Percentiles rank a stretch among this genome's conserved stretches.
These are phyloP conservation scores for Colletotrichum horii DNA, from an alignment of 2,329 filamentous ascomycete genomes.

Conservation along the genomic window DNA sequence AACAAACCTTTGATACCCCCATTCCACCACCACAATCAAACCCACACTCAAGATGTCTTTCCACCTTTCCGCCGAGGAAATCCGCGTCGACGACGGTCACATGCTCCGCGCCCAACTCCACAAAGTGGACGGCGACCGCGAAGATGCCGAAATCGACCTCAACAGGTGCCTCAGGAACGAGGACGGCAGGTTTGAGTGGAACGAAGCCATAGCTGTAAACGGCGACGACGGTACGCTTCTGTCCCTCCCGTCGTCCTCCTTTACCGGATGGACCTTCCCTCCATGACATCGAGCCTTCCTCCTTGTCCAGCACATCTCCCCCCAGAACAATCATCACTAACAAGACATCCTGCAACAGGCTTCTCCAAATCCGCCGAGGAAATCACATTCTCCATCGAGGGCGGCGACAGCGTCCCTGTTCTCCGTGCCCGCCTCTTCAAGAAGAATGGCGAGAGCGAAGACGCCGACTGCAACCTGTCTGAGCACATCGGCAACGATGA, in stretches of 20 bases:
- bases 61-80: slow-evolving; percentile 49
- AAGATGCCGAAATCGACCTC: slow-evolving; percentile 45
- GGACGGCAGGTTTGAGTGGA: slow-evolving; percentile 54
- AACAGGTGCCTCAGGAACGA: slow-evolving; percentile 57
- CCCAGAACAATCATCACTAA: background rate
- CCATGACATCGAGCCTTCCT: background rate
- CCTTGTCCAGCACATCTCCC: background rate
- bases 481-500: slow-evolving; percentile 59
- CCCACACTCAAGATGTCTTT: slow-evolving; percentile 48
- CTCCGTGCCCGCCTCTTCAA: slow-evolving; percentile 55
- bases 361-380: slow-evolving; percentile 53
- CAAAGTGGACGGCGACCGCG: slow-evolving; percentile 51
- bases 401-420: slow-evolving; percentile 52
- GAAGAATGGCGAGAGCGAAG: no score
- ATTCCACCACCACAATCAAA: background rate
- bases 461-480: slow-evolving; percentile 58
- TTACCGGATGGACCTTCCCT: background rate
- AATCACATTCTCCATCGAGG: slow-evolving; percentile 55
- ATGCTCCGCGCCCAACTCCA: slow-evolving; percentile 49
- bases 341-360: slow-evolving; percentile 25
- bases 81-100: slow-evolving; percentile 54
- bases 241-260: background rate
- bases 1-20: background rate
- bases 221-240: slow-evolving; percentile 32
- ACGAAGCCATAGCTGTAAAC: no score